Base-by-base conservation (phyloP, 768 basidiomycete genomes). In the Neoboletus subvelutipes region DNA sequence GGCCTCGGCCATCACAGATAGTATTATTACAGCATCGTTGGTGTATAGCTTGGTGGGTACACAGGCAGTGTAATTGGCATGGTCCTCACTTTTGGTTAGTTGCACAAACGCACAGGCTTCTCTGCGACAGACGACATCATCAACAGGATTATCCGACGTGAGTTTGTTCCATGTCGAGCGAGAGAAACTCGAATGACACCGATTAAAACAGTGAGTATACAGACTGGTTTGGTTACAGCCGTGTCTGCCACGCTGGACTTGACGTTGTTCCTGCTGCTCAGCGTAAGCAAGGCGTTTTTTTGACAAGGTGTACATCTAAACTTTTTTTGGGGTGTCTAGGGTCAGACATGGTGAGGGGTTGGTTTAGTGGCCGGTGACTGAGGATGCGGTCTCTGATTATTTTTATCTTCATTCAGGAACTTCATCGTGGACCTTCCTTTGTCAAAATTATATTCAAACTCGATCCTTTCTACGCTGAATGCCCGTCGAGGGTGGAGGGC, bases 101-200 rank as follows among this genome's bases (percentile, higher is more conserved):
- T 66, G 37, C 72, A 59, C 37, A 71, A 77, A 55, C 77, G 74
- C 60, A 79, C 78, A 0, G 79, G 79, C 9, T 78, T 79, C 56
- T 56, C 67, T 5, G 56, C 60, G 5, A 78, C 79, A 1, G 78
- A 81, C 8, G 47, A 53, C 43, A 2, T 57, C 2, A 47, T 82
- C 1, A 75, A 80, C 59, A 72, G 65, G 49, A 76, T 82, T 50
- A 79, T 80, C 50, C 63, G 76, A 52, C 24, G 75, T 77, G 52
- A 34, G 70, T 55, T 17, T 41, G 26, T 57, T 47, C 18, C 49
- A 41, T 17, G 4, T 49, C 17, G 7, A 4, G 17, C 20, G 6
- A 37, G 22, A 34, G 45, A 36, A 15, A 5, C 24, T 2, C 10
- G 0, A 3, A 37, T 53, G 29, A 57, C 45, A 12, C 12, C 17